Evolutionary conservation across 176 grass and related monocot species (phyloP), one percentile per base, ranked within the genome.

Genomic region (Eragrostis curvula): DNA sequence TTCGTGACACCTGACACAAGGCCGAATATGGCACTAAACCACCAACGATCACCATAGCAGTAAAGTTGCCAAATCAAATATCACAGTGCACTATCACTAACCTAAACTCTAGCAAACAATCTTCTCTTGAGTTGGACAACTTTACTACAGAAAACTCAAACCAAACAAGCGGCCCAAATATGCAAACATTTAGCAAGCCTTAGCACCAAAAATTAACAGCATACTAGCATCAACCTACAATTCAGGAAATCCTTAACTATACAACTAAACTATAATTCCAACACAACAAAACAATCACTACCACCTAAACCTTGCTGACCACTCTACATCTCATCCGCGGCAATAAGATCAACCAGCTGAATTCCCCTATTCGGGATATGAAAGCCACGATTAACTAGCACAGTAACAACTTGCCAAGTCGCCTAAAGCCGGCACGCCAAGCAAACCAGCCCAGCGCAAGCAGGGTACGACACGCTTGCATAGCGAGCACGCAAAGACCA

Each of bases 401-500:
- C 11, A 47, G 11, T 47, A 63, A 28, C 21, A 70, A 61, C 41
- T 29, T 32, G 40, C 27, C 32, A 57, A 45, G 68, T 42, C 47
- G 8, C 39, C 13, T 21, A 49, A 58, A 52, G 44, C 8, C 1
- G 64, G 36, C 24, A 45, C 11, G 64, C 41, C 14, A 4, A 77
- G 65, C 30, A 8, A 71, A 27, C 17, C 8, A 41, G 32, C 48
- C 40, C 59, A n/a, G 59, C 69, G 32, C 20, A 41, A 52, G 49
- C 74, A 49, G 58, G 20, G 23, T 5, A 36, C 10, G 28, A 47
- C 15, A 60, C 16, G 42, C 76, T 80, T 85, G 52, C 81, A 84
- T 70, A 23, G 81, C 61, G 81, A 70, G 46, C 70, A 89, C 68
- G 76, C 69, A 85, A 89, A 80, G 23, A 11, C 7, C 69, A n/a